Base-by-base conservation (phyloP, 768 basidiomycete species). In the Xerocomus potaroensis region DNA sequence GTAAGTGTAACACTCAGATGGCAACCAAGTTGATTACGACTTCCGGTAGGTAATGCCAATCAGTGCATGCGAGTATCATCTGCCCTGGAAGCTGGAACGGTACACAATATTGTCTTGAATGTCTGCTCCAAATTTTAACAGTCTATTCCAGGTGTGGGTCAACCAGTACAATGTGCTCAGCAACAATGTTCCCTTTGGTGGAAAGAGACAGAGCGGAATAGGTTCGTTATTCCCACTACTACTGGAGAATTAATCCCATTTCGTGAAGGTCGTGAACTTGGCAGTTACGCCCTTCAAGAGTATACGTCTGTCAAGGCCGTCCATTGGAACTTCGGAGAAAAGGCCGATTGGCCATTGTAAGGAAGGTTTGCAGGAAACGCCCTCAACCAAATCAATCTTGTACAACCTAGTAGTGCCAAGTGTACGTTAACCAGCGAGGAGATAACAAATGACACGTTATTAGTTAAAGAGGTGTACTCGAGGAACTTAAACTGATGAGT, bases 181-280 rank as follows among this genome's bases (percentile, higher is more conserved):
- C 68, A 90, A 89, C 64, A 91, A 94, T 49, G 84, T 92, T 36
- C 95, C 95, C 1, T 97, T 97, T 60, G 94, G 95, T 30, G 95
- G 94, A 19, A 95, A 88, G 73, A 95, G 94, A 69, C 86, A 90
- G 63, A 89, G 87, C 34, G 92, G 92, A 43, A 83, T 89, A 59
- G 85, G 88, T 87, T 55, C 48, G 56, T 43, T 8, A 0, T 30
- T 3, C 12, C 19, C 3, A 42, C 38, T 27, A 32, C n/a, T 18
- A 16, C 33, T 30, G 42, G n/a, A 49, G 10, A 16, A 24, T 21
- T 47, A 16, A 57, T 37, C 49, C 52, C 34, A 57, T 31, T 7
- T 23, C n/a, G 16, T 37, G 18, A 63, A 87, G 94, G 91, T 32
- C 83, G 91, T 44, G 91, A 94, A 64, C 80, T 94, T 45, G 91